These are phyloP conservation scores for Massariosphaeria phaeospora DNA, from an alignment of 495 filamentous ascomycete genomes.

Conservation along the genomic window DNA sequence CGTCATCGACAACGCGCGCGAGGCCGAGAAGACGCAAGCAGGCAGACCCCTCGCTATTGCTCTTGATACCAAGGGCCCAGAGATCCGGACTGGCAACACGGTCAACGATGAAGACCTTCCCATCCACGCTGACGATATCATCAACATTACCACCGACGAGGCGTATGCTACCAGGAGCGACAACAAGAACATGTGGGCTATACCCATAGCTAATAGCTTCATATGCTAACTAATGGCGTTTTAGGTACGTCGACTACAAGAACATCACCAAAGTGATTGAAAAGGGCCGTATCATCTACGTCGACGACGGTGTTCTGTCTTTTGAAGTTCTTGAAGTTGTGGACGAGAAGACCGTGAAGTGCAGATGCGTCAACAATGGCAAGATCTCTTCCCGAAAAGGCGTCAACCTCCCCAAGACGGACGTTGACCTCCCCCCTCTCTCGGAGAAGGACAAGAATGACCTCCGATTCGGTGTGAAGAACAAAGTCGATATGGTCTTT, in stretches of 20 bases:
- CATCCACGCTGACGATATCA: conserved; percentile 70
- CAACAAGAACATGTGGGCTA: conserved; percentile 83
- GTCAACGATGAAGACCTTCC: conserved; percentile 77
- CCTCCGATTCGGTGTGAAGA: conserved; percentile 91
- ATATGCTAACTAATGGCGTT: too few species aligned
- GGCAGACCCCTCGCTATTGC: conserved; percentile 94
- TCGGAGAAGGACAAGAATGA: conserved; percentile 98
- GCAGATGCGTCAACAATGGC: conserved; percentile 87
- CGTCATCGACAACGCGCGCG: conserved; percentile 88
- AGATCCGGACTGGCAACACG: conserved; percentile 97
- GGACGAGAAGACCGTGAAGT: conserved; percentile 80
- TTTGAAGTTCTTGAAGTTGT: conserved; percentile 87
- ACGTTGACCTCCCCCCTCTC: conserved; percentile 94
- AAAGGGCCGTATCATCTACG: conserved; percentile 91
- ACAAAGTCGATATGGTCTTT: conserved; percentile 98
- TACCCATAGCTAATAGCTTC: too few species aligned
- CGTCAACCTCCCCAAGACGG: conserved; percentile 96
- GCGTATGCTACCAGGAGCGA: conserved; percentile 78
- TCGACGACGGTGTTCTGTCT: conserved; percentile 94
- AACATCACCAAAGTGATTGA: conserved; percentile 99
- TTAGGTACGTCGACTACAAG: conserved; percentile 97
- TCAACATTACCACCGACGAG: conserved; percentile 98
- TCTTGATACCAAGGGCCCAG: conserved; percentile 96
- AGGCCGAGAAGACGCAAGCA: conserved; percentile 66
- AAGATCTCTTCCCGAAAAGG: conserved; percentile 98